Base-by-base conservation (phyloP, 192 early-diverging fungal species). In the Geranomyces michiganensis region DNA sequence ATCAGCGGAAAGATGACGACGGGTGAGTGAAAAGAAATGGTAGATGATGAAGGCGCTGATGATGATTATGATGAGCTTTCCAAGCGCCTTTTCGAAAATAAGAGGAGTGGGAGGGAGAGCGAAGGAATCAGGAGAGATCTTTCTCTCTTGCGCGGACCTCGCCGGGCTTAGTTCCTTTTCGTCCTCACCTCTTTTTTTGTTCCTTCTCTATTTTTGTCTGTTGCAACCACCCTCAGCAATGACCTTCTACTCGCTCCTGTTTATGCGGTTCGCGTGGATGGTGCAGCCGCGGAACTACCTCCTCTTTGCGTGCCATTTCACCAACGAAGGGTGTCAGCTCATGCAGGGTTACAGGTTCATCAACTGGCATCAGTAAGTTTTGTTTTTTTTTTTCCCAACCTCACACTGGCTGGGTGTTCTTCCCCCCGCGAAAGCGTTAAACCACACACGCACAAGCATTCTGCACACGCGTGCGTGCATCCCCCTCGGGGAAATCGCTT, bases 1-100 rank as follows among this genome's bases (percentile, higher is more conserved):
- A 99, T 99, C 76, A 91, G 89, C 31, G 92, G 92, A 58, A 97
- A 94, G 66, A 98, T 98, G 96, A 98, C 96, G 33, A 70, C 73
- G 19, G 90, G 89, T 90, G 73, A 53, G 51, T 67, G 46, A 47
- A 47, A 47, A 47, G 19, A 47, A 47, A 47, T 19, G 12, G 19
- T n/a, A n/a, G n/a, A n/a, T n/a, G n/a, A n/a, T n/a, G n/a, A n/a
- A n/a, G n/a, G n/a, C n/a, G n/a, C n/a, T n/a, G n/a, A n/a, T n/a
- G n/a, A n/a, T n/a, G n/a, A n/a, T n/a, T n/a, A n/a, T n/a, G n/a
- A n/a, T n/a, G n/a, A n/a, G n/a, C n/a, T n/a, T n/a, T n/a, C n/a
- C n/a, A n/a, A n/a, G n/a, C n/a, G n/a, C n/a, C n/a, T n/a, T n/a
- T n/a, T n/a, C n/a, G n/a, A n/a, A n/a, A n/a, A n/a, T n/a, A n/a